Conservation (phyloP, 768 basidiomycete genomes). For the Leccinum subgranulosum region DNA sequence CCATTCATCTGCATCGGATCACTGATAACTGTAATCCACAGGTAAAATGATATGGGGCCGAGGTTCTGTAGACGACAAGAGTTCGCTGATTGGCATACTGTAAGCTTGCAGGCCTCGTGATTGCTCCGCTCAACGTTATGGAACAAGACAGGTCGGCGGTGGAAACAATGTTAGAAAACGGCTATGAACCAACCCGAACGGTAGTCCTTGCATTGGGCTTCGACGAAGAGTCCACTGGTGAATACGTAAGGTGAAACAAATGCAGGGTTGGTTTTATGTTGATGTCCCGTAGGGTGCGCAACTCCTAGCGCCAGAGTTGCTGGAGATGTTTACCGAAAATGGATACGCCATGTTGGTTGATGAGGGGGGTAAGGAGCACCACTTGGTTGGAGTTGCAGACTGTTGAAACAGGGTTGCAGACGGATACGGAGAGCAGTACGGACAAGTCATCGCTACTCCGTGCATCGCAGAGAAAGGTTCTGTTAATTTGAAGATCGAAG, state of each 20-base stretch:
- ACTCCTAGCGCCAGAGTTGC: slow-evolving; percentile 45
- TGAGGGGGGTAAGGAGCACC: slow-evolving; percentile 64
- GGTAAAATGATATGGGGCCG: slow-evolving; percentile 48
- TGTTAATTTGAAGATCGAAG: slow-evolving; percentile 56
- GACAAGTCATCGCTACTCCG: slow-evolving; percentile 55
- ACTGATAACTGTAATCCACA: neutral
- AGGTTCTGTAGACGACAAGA: slow-evolving; percentile 58
- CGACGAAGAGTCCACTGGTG: slow-evolving; percentile 68
- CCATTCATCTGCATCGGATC: neutral
- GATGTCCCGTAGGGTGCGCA: slow-evolving; percentile 48
- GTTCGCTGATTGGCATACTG: slow-evolving; percentile 64
- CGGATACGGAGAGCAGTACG: slow-evolving; percentile 46
- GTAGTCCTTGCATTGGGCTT: slow-evolving; percentile 68
- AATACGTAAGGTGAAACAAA: slow-evolving; percentile 31
- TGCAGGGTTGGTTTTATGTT: neutral
- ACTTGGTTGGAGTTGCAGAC: neutral
- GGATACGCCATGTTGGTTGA: slow-evolving; percentile 80
- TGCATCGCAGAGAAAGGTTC: slow-evolving; percentile 75
- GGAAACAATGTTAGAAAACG: slow-evolving; percentile 58
- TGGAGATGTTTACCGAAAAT: slow-evolving; percentile 63
- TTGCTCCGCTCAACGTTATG: neutral
- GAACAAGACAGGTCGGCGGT: slow-evolving; percentile 42
- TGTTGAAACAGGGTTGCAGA: slow-evolving; percentile 31
- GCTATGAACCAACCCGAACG: slow-evolving; percentile 61
- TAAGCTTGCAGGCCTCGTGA: slow-evolving; percentile 23